These are phyloP conservation scores for Suhomyces anneliseae DNA, from an alignment of 1,139 yeast species.

Conservation along the genomic window DNA sequence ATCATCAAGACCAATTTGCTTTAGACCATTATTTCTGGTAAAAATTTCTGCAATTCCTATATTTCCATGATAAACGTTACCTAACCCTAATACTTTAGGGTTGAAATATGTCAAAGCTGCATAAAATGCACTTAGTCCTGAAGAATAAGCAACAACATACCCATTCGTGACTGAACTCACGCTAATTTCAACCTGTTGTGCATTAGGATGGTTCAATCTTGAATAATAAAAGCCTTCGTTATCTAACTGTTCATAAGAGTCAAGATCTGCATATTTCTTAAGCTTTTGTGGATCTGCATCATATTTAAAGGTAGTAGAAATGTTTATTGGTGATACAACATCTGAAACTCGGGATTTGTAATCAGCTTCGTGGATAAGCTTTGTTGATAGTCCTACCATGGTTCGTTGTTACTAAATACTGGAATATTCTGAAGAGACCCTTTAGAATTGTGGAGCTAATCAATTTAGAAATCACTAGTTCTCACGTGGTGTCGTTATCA, in stretches of 20 bases:
- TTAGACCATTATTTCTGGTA: conserved; percentile 58
- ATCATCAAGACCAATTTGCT: conserved; percentile 47
- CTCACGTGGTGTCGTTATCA: no score
- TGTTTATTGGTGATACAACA: conserved; percentile 78
- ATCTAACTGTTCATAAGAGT: neutral
- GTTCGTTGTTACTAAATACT: neutral
- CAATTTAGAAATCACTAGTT: no score
- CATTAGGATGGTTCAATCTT: conserved; percentile 70
- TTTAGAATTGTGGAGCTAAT: no score
- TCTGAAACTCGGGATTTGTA: conserved; percentile 45
- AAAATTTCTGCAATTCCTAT: conserved; percentile 67
- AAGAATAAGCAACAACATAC: conserved; percentile 61
- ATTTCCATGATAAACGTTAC: conserved; percentile 84
- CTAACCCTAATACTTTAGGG: conserved; percentile 76
- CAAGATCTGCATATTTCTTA: conserved; percentile 40
- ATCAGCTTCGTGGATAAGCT: conserved; percentile 65
- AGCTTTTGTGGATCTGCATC: conserved; percentile 54
- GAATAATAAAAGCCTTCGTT: conserved; percentile 49
- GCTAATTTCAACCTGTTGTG: conserved; percentile 64
- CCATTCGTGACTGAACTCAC: conserved; percentile 58
- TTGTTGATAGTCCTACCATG: conserved; percentile 53
- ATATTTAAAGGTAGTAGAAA: conserved; percentile 77
- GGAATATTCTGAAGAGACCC: no score
- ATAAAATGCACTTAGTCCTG: conserved; percentile 79
- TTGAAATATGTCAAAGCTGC: conserved; percentile 71